Percentiles rank a stretch among this genome's conserved stretches.
Conservation (phyloP, 139 green algal species). For the Chlamydomonas sp. region DNA sequence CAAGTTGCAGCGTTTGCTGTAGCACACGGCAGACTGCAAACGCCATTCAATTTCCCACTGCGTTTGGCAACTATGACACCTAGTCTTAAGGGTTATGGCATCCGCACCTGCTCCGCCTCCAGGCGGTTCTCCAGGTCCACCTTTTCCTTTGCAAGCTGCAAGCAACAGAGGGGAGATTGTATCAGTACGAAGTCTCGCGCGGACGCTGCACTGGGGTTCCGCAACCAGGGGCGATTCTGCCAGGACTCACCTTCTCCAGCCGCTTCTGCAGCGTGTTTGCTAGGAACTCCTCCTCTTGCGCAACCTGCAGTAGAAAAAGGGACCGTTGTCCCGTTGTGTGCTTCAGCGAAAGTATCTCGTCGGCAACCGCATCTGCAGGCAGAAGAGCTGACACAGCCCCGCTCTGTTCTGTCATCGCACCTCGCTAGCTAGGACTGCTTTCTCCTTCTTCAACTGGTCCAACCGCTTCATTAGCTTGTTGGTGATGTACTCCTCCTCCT, state of each 20-base stretch:
- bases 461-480: conserved; percentile 87
- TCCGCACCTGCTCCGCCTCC: conserved; percentile 59
- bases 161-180: neutral
- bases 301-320: conserved; percentile 55
- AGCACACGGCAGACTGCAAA: neutral
- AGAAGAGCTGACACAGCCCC: neutral
- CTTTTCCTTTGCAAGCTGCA: conserved; percentile 71
- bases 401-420: conserved; percentile 21
- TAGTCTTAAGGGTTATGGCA: too few relatives aligned
- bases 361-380: neutral
- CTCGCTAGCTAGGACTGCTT: conserved; percentile 73
- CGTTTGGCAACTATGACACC: too few relatives aligned
- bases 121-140: conserved; percentile 76
- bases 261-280: conserved; percentile 84
- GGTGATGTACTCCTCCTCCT: conserved; percentile 85
- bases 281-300: conserved; percentile 85
- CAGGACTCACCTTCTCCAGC: conserved; percentile 66
- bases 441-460: conserved; percentile 81
- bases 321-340: neutral
- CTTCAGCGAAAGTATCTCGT: neutral
- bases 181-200: too few relatives aligned
- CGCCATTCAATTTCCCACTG: neutral
- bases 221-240: neutral
- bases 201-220: neutral
- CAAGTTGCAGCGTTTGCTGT: neutral